Evolutionary conservation across 1,284 basidiomycete species (phyloP).

Genomic region (Microbotryomycetes sp.): DNA sequence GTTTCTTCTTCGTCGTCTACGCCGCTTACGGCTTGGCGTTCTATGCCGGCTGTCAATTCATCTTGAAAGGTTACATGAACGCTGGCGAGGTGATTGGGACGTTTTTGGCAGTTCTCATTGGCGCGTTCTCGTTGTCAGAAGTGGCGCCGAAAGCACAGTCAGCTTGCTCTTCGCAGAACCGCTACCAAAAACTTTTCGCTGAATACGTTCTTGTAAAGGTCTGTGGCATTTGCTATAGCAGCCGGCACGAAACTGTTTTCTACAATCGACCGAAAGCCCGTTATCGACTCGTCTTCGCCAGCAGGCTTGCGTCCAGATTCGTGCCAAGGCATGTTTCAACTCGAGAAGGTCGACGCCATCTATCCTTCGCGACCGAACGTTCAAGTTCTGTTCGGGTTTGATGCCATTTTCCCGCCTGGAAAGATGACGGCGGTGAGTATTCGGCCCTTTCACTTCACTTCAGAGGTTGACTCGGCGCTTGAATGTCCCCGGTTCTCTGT

Average conservation of each 20-base stretch:
- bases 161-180: conserved; percentile 66
- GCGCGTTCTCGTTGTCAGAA: conserved; percentile 39
- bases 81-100: conserved; percentile 27
- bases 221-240: conserved; percentile 50
- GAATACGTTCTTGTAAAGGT: conserved; percentile 60
- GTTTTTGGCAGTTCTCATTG: conserved; percentile 15
- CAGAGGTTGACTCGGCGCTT: neutral
- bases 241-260: conserved; percentile 36
- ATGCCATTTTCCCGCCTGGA: conserved; percentile 61
- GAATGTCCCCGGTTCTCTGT: neutral
- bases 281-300: conserved; percentile 70
- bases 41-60: conserved; percentile 39
- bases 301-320: conserved; percentile 62
- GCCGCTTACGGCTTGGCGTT: conserved; percentile 46
- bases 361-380: conserved; percentile 77
- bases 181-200: conserved; percentile 43
- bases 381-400: conserved; percentile 67
- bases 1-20: conserved; percentile 76
- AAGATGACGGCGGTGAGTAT: conserved; percentile 77
- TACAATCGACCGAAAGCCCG: conserved; percentile 77
- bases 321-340: conserved; percentile 51
- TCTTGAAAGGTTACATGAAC: conserved; percentile 54
- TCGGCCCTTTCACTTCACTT: conserved; percentile 12
- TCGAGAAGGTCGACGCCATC: conserved; percentile 73
- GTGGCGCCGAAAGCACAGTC: conserved; percentile 48